phyloP scores from a whole-genome alignment of 2,329 filamentous ascomycete species.

The Orbilia javanica region DNA sequence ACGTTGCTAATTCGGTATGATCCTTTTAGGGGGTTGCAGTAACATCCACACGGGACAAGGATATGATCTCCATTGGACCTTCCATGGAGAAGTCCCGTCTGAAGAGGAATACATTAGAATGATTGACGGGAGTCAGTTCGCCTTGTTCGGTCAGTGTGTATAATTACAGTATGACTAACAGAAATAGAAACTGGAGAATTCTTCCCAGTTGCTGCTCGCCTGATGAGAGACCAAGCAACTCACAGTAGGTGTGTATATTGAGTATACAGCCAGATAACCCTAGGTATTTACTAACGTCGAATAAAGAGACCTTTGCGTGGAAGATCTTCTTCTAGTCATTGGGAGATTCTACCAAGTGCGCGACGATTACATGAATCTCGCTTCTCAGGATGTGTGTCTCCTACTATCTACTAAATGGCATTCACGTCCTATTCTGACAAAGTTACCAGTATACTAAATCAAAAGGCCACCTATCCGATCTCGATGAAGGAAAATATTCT shows the following conservation, averaged over 20 bases:
- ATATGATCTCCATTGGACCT: slow-evolving; percentile 32
- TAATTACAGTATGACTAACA: background rate
- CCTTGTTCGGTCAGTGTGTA: too few relatives aligned
- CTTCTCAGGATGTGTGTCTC: background rate
- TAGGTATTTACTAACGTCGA: background rate
- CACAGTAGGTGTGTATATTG: background rate
- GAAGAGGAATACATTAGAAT: slow-evolving; percentile 14
- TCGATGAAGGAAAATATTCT: slow-evolving; percentile 24
- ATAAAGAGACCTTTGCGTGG: background rate
- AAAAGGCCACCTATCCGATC: slow-evolving; percentile 14
- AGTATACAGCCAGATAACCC: too few relatives aligned
- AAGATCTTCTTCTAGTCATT: background rate
- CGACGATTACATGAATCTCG: slow-evolving; percentile 16
- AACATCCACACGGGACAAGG: slow-evolving; percentile 17
- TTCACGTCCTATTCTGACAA: background rate
- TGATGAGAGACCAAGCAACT: slow-evolving; percentile 12
- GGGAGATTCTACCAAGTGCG: slow-evolving; percentile 5
- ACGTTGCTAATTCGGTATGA: background rate
- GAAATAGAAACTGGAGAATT: background rate
- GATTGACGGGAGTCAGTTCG: slow-evolving; percentile 11
- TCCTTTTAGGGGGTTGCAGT: slow-evolving; percentile 14
- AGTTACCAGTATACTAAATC: background rate
- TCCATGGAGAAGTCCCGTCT: slow-evolving; percentile 10
- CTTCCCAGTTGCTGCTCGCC: background rate
- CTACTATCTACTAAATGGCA: background rate